phyloP scores from a whole-genome alignment of 305 asterid genomes.

The Ajuga reptans region DNA sequence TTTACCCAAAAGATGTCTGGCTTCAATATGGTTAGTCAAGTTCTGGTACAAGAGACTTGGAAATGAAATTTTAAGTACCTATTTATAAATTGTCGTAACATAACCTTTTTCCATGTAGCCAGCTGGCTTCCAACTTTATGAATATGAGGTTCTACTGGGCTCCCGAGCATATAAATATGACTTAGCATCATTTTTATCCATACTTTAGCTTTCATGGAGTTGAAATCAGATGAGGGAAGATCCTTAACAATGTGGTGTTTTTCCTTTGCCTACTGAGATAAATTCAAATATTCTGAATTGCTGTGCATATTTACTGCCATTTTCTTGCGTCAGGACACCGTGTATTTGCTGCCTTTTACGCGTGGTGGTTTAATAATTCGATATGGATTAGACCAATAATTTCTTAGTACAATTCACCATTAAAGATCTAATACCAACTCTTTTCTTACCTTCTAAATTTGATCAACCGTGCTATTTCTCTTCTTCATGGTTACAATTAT shows the following conservation, averaged over 20 bases:
- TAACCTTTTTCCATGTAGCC: not conserved
- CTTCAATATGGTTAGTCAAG: not conserved
- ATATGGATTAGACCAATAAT: not conserved
- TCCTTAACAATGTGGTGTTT: not conserved
- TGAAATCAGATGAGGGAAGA: not conserved
- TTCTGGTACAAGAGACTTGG: not conserved
- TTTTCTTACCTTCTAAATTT: not conserved
- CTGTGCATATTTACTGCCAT: not conserved
- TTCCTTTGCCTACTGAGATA: not conserved
- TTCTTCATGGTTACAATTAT: not conserved
- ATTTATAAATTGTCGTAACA: not conserved
- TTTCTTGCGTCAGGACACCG: not conserved
- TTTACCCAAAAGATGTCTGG: not conserved
- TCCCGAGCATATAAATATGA: not conserved
- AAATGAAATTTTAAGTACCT: not conserved
- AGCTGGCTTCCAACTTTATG: not conserved
- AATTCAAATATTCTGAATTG: not conserved
- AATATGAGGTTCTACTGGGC: not conserved
- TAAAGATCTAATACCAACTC: constrained; percentile 2
- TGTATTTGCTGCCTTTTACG: not conserved
- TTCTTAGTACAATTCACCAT: not conserved
- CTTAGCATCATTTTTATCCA: not conserved
- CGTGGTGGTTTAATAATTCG: constrained; percentile 5
- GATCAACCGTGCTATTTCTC: not conserved
- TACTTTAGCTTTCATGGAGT: not conserved